These are phyloP conservation scores for Anisogramma anomala DNA, from an alignment of 2,329 filamentous ascomycete genomes.

Conservation along the genomic window DNA sequence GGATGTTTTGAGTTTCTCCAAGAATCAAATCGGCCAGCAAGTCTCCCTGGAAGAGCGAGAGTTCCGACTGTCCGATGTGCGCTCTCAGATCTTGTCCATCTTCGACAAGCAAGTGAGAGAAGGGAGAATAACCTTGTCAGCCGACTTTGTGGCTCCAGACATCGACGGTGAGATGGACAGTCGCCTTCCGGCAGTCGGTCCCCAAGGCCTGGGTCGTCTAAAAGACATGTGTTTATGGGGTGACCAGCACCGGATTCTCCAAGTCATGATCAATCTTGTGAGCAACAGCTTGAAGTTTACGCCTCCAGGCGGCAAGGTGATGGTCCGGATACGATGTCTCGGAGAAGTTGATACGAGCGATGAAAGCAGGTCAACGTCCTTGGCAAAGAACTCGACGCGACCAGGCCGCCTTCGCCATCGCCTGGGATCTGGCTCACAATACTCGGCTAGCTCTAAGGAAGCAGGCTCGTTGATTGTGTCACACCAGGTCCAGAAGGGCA, in stretches of 20 bases:
- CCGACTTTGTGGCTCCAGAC: slow-evolving; percentile 55
- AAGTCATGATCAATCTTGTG: slow-evolving; percentile 88
- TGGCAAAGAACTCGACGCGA: slow-evolving; percentile 36
- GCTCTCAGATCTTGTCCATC: slow-evolving; percentile 70
- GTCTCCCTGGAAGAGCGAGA: slow-evolving; percentile 73
- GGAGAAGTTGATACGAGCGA: slow-evolving; percentile 42
- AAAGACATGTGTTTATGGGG: slow-evolving; percentile 85
- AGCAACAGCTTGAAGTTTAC: slow-evolving; percentile 92
- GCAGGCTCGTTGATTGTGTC: slow-evolving; percentile 19
- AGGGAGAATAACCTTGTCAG: slow-evolving; percentile 59
- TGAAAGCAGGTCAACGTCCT: slow-evolving; percentile 41
- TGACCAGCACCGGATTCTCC: slow-evolving; percentile 82
- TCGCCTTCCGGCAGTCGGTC: slow-evolving; percentile 47
- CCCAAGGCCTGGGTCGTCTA: slow-evolving; percentile 53
- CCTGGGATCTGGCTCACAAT: slow-evolving; percentile 37
- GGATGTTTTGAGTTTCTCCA: slow-evolving; percentile 84
- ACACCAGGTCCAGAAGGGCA: slow-evolving; percentile 29
- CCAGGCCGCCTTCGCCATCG: slow-evolving; percentile 32
- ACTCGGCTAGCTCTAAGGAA: slow-evolving; percentile 38
- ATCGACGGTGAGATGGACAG: slow-evolving; percentile 22
- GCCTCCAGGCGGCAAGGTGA: slow-evolving; percentile 60
- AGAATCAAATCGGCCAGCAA: slow-evolving; percentile 85
- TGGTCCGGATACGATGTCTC: slow-evolving; percentile 63
- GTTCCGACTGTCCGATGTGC: slow-evolving; percentile 73
- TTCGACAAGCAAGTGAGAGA: slow-evolving; percentile 86